A percentile compares a stretch with the other conserved stretches of the same genome.
These are phyloP conservation scores for Biscogniauxia mediterranea DNA, from an alignment of 2,329 filamentous ascomycete species.

Conservation along the genomic window DNA sequence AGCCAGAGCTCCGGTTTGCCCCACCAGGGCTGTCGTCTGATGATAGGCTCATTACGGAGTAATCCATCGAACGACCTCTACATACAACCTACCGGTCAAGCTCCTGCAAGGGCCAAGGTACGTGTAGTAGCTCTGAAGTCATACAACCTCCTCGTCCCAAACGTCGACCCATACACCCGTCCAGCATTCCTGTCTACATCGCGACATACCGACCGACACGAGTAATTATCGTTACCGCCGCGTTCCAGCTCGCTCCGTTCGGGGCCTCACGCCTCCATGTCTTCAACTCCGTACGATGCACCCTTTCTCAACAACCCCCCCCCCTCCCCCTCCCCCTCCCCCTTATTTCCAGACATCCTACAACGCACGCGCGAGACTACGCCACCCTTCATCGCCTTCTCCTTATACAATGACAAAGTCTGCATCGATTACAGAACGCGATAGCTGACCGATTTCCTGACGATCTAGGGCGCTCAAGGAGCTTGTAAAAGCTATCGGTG, in stretches of 20 bases:
- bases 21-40: conserved; percentile 14
- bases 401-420: neutral
- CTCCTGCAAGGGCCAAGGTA: conserved; percentile 17
- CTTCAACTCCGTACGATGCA: conserved; percentile 30
- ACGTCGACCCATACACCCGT: conserved; percentile 6
- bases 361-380: neutral
- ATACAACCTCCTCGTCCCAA: conserved; percentile 12
- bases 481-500: conserved; percentile 55
- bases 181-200: conserved; percentile 7
- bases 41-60: conserved; percentile 17
- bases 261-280: conserved; percentile 24
- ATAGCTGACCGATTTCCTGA: conserved; percentile 17
- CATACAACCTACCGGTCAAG: conserved; percentile 11
- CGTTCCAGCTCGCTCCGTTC: conserved; percentile 11
- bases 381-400: neutral
- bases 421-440: neutral
- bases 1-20: too few species aligned
- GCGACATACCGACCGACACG: conserved; percentile 4
- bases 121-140: conserved; percentile 13
- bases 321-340: neutral
- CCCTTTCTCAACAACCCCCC: too few species aligned
- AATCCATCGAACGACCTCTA: conserved; percentile 9
- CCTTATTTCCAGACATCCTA: neutral
- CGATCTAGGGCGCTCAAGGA: conserved; percentile 55
- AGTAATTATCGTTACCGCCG: conserved; percentile 1